phyloP scores from a whole-genome alignment of 495 filamentous ascomycete genomes.

The Podospora anserina region DNA sequence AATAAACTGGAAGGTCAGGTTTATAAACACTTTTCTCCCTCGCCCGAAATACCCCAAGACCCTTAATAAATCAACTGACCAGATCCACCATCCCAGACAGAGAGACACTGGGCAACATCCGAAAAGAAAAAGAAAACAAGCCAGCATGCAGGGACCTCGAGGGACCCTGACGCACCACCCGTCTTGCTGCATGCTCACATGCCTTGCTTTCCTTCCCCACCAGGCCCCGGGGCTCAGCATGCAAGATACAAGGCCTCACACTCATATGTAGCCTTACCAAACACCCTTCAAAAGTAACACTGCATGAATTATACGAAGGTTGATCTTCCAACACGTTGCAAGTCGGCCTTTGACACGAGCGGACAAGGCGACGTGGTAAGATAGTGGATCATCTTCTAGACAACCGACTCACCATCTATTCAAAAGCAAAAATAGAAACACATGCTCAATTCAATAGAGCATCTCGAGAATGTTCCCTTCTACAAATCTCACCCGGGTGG shows the following conservation, averaged over 20 bases:
- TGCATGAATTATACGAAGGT: background rate
- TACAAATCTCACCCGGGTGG: background rate
- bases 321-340: background rate
- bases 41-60: background rate
- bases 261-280: background rate
- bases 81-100: background rate
- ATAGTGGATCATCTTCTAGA: background rate
- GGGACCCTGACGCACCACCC: slow-evolving; percentile 3
- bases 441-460: background rate
- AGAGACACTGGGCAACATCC: background rate
- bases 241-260: background rate
- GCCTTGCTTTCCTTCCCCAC: background rate
- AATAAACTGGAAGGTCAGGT: background rate
- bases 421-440: background rate
- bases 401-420: no score
- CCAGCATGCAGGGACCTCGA: slow-evolving; percentile 7
- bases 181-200: background rate
- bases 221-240: background rate
- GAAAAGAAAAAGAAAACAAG: slow-evolving; percentile 11
- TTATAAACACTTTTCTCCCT: background rate
- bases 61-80: background rate
- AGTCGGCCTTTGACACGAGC: background rate
- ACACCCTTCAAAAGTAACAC: background rate
- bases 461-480: background rate
- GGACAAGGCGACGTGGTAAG: background rate